phyloP scores from a whole-genome alignment of 306 rosid species.

The Malus sylvestris region DNA sequence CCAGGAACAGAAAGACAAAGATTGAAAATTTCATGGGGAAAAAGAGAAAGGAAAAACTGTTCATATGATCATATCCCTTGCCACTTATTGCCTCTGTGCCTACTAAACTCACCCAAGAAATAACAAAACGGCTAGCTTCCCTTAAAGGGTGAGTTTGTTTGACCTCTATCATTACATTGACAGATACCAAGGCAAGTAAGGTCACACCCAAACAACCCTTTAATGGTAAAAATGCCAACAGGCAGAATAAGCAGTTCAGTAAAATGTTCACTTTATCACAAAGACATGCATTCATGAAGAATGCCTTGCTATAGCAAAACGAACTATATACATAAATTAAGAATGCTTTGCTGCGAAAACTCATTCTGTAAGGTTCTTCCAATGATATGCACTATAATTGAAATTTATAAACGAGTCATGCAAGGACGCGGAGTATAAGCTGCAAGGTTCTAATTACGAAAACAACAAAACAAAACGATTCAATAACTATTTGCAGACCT shows the following conservation, averaged over 20 bases:
- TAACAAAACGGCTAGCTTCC: not conserved
- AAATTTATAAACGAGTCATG: too few species aligned
- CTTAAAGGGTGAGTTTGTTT: too few species aligned
- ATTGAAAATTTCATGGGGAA: not conserved
- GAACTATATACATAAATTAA: not conserved
- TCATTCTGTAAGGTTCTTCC: not conserved
- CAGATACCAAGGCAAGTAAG: not conserved
- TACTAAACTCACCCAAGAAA: not conserved
- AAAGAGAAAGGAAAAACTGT: too few species aligned
- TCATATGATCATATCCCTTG: not conserved
- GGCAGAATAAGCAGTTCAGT: not conserved
- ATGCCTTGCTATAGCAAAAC: not conserved
- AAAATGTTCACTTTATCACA: not conserved
- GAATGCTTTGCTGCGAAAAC: not conserved
- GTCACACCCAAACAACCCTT: not conserved
- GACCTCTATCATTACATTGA: not conserved
- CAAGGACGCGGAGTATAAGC: too few species aligned
- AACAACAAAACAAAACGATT: not conserved
- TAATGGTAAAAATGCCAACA: not conserved
- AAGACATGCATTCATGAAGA: not conserved
- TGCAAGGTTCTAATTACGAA: not conserved
- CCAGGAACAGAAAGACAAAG: not conserved
- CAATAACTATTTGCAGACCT: not conserved
- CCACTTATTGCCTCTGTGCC: not conserved
- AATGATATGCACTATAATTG: too few species aligned